phyloP scores from a whole-genome alignment of 1,284 basidiomycete species.

The Leccinum brunneo-olivaceum region DNA sequence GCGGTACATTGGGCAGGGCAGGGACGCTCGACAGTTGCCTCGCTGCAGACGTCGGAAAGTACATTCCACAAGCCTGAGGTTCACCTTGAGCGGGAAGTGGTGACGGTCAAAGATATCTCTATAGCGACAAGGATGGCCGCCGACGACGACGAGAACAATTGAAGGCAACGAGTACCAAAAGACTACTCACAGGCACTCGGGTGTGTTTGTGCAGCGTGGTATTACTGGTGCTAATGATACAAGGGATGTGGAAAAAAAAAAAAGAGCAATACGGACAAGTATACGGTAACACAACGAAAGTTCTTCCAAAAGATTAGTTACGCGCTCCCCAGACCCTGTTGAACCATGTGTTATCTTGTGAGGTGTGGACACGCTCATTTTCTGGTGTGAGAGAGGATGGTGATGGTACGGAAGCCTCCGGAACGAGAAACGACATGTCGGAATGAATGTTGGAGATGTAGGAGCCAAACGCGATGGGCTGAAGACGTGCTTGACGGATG shows the following conservation, averaged over 20 bases:
- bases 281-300: slow-evolving; percentile 18
- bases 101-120: too few species aligned
- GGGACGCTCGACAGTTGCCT: slow-evolving; percentile 63
- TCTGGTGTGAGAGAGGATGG: slow-evolving; percentile 18
- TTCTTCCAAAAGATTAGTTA: slow-evolving; percentile 8
- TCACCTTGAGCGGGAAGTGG: background rate
- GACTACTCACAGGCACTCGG: slow-evolving; percentile 4
- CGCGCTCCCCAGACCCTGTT: slow-evolving; percentile 21
- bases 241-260: slow-evolving; percentile 11
- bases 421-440: slow-evolving; percentile 26
- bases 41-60: slow-evolving; percentile 76
- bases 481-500: slow-evolving; percentile 66
- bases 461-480: slow-evolving; percentile 56
- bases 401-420: slow-evolving; percentile 18
- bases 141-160: slow-evolving; percentile 9
- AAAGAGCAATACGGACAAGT: slow-evolving; percentile 12
- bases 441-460: slow-evolving; percentile 33
- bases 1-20: slow-evolving; percentile 53
- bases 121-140: slow-evolving; percentile 3
- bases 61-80: slow-evolving; percentile 43
- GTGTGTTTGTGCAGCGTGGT: slow-evolving; percentile 12
- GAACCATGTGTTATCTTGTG: slow-evolving; percentile 22
- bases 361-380: slow-evolving; percentile 5
- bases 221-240: slow-evolving; percentile 32
- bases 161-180: background rate